Conservation (phyloP, 176 grass and related monocot genomes). For the Phoenix dactylifera region DNA sequence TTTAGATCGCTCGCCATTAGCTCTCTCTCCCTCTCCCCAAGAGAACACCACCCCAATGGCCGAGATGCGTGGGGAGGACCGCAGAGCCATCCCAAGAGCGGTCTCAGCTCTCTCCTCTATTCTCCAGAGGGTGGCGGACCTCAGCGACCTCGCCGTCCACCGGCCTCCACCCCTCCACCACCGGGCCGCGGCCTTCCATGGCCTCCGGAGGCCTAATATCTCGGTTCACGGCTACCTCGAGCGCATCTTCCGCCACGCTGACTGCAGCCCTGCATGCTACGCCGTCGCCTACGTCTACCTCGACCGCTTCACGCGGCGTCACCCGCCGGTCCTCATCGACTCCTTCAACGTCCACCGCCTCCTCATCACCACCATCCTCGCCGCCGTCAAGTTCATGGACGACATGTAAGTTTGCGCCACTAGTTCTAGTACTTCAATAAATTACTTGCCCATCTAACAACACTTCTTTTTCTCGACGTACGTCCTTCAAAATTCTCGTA, state of each 20-base stretch:
- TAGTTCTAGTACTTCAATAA: no score
- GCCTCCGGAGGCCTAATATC: conserved; percentile 29
- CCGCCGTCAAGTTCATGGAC: conserved; percentile 63
- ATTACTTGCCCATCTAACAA: no score
- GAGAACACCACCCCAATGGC: neutral
- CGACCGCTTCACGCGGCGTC: conserved; percentile 40
- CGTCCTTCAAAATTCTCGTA: no score
- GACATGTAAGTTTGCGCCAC: conserved; percentile 31
- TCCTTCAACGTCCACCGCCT: conserved; percentile 55
- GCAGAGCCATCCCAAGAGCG: conserved; percentile 44
- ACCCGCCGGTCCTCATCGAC: conserved; percentile 26
- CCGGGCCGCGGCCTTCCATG: conserved; percentile 30
- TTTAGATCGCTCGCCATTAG: neutral
- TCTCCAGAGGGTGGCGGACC: conserved; percentile 53
- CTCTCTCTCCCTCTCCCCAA: no score
- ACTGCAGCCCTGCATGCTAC: conserved; percentile 52
- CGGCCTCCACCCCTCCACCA: no score
- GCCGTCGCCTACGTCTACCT: conserved; percentile 57
- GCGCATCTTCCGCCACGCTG: conserved; percentile 38
- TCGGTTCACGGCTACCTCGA: conserved; percentile 47
- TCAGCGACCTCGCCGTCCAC: conserved; percentile 34
- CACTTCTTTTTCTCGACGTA: no score
- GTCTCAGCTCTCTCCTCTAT: conserved; percentile 75
- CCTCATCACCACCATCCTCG: conserved; percentile 51
- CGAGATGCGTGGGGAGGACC: neutral